Percentiles rank a stretch among this genome's conserved stretches.
These are phyloP conservation scores for Collariella sp. DNA, from an alignment of 495 filamentous ascomycete genomes.

Conservation along the genomic window DNA sequence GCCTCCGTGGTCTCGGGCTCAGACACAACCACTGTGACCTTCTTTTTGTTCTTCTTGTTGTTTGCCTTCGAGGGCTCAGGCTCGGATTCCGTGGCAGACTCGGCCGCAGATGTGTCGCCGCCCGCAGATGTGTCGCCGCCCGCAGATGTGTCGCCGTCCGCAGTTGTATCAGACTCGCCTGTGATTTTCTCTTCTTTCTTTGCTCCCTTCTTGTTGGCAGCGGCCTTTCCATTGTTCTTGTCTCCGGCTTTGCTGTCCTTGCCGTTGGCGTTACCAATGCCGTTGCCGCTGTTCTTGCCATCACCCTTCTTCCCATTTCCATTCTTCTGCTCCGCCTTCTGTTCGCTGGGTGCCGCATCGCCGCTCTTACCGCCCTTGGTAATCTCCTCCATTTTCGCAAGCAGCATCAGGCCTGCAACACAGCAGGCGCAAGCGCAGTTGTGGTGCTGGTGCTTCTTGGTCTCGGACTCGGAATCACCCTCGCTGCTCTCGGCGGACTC, in stretches of 20 bases:
- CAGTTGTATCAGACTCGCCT: not conserved
- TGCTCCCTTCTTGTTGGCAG: not conserved
- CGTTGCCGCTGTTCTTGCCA: not conserved
- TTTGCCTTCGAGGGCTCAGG: not conserved
- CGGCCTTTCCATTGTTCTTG: too few relatives aligned
- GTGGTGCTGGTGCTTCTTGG: not conserved
- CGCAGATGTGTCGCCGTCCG: not conserved
- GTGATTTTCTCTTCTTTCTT: not conserved
- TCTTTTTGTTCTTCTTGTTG: slow-evolving; percentile 6
- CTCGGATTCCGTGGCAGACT: slow-evolving; percentile 8
- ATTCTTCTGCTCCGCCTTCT: not conserved
- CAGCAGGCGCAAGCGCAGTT: slow-evolving; percentile 6
- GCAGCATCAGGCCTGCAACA: not conserved
- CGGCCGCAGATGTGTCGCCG: not conserved
- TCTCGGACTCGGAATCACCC: not conserved
- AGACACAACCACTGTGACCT: slow-evolving; percentile 3
- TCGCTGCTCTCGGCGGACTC: not conserved
- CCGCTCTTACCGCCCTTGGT: slow-evolving; percentile 4
- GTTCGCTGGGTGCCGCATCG: not conserved
- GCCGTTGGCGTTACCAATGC: not conserved
- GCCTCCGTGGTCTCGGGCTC: not conserved
- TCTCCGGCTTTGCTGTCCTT: not conserved
- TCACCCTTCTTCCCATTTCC: too few relatives aligned
- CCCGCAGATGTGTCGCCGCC: not conserved
- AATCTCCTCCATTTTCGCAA: slow-evolving; percentile 6